Conservation (phyloP, 495 filamentous ascomycete species). For the Xylaria venustula region DNA sequence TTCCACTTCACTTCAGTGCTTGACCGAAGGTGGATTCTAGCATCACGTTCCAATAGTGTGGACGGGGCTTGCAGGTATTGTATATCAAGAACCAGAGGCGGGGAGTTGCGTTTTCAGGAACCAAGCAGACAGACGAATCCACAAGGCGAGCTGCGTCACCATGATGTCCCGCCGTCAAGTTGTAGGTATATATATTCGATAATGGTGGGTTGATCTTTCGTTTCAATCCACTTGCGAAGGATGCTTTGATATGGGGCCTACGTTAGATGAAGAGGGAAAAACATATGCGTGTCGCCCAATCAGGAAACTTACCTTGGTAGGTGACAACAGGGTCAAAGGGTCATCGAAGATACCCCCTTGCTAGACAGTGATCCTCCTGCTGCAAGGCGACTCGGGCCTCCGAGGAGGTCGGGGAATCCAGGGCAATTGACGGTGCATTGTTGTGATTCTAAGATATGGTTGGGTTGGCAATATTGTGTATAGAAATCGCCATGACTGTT, state of each 20-base stretch:
- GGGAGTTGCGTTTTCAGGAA: slow-evolving; percentile 10
- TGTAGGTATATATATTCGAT: neutral
- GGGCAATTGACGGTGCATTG: too few species aligned
- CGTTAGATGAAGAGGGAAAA: neutral
- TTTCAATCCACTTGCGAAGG: neutral
- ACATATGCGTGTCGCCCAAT: slow-evolving; percentile 14
- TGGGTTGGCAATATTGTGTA: too few species aligned
- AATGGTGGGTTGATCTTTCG: neutral
- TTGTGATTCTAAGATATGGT: too few species aligned
- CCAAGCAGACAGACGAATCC: neutral
- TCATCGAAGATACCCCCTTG: neutral
- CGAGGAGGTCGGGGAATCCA: too few species aligned
- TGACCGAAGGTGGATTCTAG: neutral
- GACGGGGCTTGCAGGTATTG: slow-evolving; percentile 1
- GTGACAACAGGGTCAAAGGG: neutral
- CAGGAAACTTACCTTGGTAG: slow-evolving; percentile 10
- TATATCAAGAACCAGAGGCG: neutral
- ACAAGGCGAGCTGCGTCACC: neutral
- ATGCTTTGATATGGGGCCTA: too few species aligned
- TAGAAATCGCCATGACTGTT: neutral
- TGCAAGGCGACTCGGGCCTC: neutral
- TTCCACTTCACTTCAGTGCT: slow-evolving; percentile 2
- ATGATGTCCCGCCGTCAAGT: neutral
- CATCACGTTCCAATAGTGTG: neutral
- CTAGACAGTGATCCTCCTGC: slow-evolving; percentile 5